A percentile compares a stretch with the other conserved stretches of the same genome.
Conservation (phyloP, 371 early-diverging fungal species). For the Dinochytrium kinnereticum region DNA sequence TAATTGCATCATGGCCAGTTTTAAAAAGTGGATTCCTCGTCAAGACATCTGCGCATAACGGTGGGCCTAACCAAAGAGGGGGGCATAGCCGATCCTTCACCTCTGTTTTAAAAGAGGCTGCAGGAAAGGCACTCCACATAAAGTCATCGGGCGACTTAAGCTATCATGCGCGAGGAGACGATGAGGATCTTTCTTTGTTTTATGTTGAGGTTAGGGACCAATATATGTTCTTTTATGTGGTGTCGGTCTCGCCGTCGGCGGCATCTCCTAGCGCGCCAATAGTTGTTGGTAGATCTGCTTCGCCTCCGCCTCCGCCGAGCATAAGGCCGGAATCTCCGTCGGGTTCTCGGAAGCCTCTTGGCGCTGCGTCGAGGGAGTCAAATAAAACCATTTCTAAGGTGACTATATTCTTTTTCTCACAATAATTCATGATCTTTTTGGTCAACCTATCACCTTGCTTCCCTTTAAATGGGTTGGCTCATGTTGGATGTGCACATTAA, state of each 20-base stretch:
- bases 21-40: not conserved
- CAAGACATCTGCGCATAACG: not conserved
- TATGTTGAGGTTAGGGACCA: conserved; percentile 48
- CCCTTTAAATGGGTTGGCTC: too few species aligned
- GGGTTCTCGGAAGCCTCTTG: not conserved
- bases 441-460: too few species aligned
- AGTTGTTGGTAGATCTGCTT: conserved; percentile 6
- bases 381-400: not conserved
- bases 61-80: not conserved
- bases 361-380: not conserved
- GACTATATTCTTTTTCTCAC: too few species aligned
- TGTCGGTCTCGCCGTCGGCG: too few species aligned
- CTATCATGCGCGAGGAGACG: conserved; percentile 13
- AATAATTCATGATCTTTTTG: too few species aligned
- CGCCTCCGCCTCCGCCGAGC: conserved; percentile 2
- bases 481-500: too few species aligned
- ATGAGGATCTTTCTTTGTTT: conserved; percentile 43
- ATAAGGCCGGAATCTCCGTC: not conserved
- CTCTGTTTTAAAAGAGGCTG: not conserved
- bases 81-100: not conserved
- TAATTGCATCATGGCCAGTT: not conserved
- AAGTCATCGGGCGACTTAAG: not conserved
- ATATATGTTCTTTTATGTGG: conserved; percentile 46
- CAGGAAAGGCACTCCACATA: not conserved
- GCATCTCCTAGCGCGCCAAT: too few species aligned